phyloP scores from a whole-genome alignment of 805 yeast species.

The Lachancea mirantina region DNA sequence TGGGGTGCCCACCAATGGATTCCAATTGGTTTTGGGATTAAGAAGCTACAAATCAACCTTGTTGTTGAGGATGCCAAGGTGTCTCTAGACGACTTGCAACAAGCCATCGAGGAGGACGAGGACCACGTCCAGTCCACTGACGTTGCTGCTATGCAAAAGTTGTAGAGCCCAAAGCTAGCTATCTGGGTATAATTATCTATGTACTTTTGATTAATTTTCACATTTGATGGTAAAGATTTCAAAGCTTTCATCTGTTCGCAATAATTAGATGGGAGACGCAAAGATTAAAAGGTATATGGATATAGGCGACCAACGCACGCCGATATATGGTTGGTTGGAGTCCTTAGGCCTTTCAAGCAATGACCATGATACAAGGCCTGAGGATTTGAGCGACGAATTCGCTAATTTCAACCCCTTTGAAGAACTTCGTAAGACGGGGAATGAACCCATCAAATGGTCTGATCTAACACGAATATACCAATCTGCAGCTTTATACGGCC shows the following conservation, averaged over 20 bases:
- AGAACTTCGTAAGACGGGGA: not conserved
- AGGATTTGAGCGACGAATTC: not conserved
- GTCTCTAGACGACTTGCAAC: constrained; percentile 83
- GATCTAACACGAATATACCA: constrained; percentile 21
- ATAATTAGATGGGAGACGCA: no score
- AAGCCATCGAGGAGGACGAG: constrained; percentile 75
- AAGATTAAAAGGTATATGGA: no score
- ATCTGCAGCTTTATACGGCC: constrained; percentile 38
- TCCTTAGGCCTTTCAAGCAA: no score
- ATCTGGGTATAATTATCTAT: no score
- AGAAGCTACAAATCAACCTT: constrained; percentile 96
- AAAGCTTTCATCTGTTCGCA: no score
- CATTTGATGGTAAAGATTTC: no score
- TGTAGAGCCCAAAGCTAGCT: constrained; percentile 40
- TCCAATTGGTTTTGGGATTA: constrained; percentile 99
- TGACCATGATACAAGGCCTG: no score
- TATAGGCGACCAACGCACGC: no score
- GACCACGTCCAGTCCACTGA: constrained; percentile 99
- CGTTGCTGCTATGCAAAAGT: constrained; percentile 96
- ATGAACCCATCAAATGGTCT: constrained; percentile 13
- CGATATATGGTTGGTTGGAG: no score
- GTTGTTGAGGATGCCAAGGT: constrained; percentile 97
- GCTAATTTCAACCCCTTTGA: constrained; percentile 4
- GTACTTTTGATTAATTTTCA: no score
- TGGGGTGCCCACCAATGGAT: constrained; percentile 98